Base-by-base conservation (phyloP, 176 grass and related monocot species). In the Phyllostachys edulis region DNA sequence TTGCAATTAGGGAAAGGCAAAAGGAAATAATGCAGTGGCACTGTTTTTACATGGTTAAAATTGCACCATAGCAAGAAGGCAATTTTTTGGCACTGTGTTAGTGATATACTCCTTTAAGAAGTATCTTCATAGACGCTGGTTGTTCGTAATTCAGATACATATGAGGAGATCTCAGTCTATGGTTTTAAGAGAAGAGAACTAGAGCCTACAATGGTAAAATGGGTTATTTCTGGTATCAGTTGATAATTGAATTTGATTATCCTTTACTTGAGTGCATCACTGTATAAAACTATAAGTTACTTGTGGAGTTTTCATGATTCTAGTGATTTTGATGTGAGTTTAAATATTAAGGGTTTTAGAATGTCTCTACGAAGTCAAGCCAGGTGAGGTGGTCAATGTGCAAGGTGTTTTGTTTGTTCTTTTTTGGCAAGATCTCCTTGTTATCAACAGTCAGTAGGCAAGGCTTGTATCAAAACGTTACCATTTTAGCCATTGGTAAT, bases 271-370 rank as follows among this genome's bases (percentile, higher is more conserved):
- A 74, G 59, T 80, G 11, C 57, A 73, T 44, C 68, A 41, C 21
- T 73, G 20, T 49, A 63, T 23, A 86, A 49, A 63, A 79, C 2
- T 40, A 44, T 39, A 23, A 44, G 17, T 56, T 9, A 29, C 54
- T 24, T 71, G 66, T 79, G 52, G 5, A 71, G 13, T 23, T 63
- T 34, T 9, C 7, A 50, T 17, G 32, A 44, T 51, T 73, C 42
- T 51, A 40, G 5, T 24, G 7, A 40, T 51, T 27, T 29, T 29
- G 29, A 29, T 29, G 29, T 42, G 24, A 45, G 12, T 83, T 62
- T 78, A 74, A 37, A 44, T 23, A 45, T 37, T 83, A 39, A 64
- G 56, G 29, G 41, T 47, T 49, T 4, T 85, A 75, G 65, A 70
- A 77, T 69, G 34, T 9, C 29, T 29, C 29, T 54, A 54, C 0